Evolutionary conservation across 164 flowering plant genomes (phyloP), one percentile per base, ranked within the genome.

Genomic region (Chimonanthus praecox): DNA sequence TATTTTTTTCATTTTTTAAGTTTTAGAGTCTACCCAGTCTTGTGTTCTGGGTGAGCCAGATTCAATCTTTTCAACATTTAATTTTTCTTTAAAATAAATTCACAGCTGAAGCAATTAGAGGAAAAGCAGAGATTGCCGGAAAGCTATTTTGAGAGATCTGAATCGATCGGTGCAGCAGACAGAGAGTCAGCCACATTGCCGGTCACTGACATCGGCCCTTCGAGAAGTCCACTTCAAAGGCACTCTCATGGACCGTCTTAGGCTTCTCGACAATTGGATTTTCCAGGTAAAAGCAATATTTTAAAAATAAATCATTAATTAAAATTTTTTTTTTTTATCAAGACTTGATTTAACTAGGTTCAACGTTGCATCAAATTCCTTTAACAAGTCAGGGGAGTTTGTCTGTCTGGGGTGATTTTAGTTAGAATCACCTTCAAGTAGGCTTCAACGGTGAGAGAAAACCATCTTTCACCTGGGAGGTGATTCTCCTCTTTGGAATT

Each of bases 31-130:
- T 4, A n/a, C 5, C 60, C 11, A 54, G 60, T 11, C 3, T 54
- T 2, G 15, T 13, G 60, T 13, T 54, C 11, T 3, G 60, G 10
- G n/a, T 54, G 16, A 33, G 33, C 33, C 33, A 33, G 33, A 33
- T 33, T 33, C 33, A 33, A 33, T 33, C 33, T 33, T 33, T 33
- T 0, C 33, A 33, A 33, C 33, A 33, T 33, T 33, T 33, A 49
- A 20, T 2, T 47, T 16, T 10, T 33, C 33, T 33, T 33, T 33
- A 33, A 33, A 33, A 33, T 33, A 33, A 33, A 33, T 71, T 44
- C 13, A 3, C 75, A 73, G 75, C 70, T 73, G 70, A 73, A 73
- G 61, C 47, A 67, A 64, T 9, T 73, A 13, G 75, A 73, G 64
- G 75, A 73, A 6, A 49, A 73, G 43, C 63, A 65, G 10, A 7